Evolutionary conservation across 1,284 basidiomycete species (phyloP).

Genomic region (Phylloporus sp.): DNA sequence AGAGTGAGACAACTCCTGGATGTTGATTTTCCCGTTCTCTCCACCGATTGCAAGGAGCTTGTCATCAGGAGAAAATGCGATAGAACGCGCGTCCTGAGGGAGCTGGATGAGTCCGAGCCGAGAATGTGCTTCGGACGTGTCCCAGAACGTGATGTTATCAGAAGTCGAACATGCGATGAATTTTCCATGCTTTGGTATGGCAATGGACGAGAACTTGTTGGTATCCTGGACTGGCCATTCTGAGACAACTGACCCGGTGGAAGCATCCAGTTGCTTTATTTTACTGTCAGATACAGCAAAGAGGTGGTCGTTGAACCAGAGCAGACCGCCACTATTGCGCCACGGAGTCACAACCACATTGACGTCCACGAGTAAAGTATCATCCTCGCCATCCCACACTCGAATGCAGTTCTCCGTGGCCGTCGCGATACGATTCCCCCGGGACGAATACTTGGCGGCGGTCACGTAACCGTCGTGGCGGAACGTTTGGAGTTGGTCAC

Average conservation of each 20-base stretch:
- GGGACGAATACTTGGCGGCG: conserved; percentile 4
- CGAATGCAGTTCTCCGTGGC: neutral
- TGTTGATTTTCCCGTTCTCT: neutral
- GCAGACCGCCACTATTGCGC: neutral
- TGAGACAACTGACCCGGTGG: neutral
- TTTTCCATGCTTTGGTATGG: neutral
- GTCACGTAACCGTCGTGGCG: neutral
- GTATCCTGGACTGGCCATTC: neutral
- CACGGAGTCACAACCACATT: neutral
- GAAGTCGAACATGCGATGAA: neutral
- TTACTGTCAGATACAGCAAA: neutral
- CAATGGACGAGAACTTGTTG: neutral
- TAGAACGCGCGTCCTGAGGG: neutral
- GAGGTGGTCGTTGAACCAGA: neutral
- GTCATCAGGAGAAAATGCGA: neutral
- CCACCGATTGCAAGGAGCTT: neutral
- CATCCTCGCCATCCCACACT: neutral
- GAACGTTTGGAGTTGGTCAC: neutral
- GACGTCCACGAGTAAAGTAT: neutral
- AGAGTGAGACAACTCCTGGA: neutral
- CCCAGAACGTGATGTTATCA: neutral
- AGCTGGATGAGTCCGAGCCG: neutral
- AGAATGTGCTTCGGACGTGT: neutral
- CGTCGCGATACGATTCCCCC: neutral
- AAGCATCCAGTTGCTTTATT: neutral